Evolutionary conservation across 306 rosid species (phyloP), one percentile per base, ranked within the genome.

Genomic region (Castanea sativa): DNA sequence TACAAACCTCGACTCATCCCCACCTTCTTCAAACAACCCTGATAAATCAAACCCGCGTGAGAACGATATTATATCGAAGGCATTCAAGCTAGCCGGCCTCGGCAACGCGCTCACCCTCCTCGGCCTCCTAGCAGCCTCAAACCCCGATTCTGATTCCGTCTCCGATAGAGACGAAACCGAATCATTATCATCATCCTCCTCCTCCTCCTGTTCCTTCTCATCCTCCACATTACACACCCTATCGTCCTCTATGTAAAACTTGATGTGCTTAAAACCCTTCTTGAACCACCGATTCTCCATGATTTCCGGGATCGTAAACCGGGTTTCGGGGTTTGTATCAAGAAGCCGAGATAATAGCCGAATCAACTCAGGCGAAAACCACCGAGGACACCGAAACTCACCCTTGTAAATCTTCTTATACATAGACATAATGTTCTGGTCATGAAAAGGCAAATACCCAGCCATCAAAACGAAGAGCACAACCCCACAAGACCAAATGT

Each of bases 401-500:
- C 98, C 98, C 56, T 75, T 91, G 55, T 94, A 94, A 63, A 94
- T 94, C 79, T 92, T 94, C 90, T 91, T 94, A 32, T 92, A 92
- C 97, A 94, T 94, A 1, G 94, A 89, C 98, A 94, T 92, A 1
- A 94, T 83, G 79, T 94, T 94, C 45, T 92, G 97, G 49, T 94
- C 98, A 30, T 94, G 97, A 49, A 94, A 94, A 9, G 98, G 98
- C 35, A 94, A 82, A 77, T 94, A 87, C 2, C 98, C 98, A 0
- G 98, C 98, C 97, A 94, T 94, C 41, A 94, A 80, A 45, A 94
- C 97, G 70, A 94, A 94, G 81, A 94, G 78, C 1, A 94, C 82
- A 49, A 94, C 90, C 64, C 98, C 98, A 67, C 98, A 94, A 2
- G 98, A 91, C 98, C 98, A 94, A 15, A 94, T 88, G 78, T 94